phyloP scores from a whole-genome alignment of 805 yeast species.

The Suhomyces pyralidae region DNA sequence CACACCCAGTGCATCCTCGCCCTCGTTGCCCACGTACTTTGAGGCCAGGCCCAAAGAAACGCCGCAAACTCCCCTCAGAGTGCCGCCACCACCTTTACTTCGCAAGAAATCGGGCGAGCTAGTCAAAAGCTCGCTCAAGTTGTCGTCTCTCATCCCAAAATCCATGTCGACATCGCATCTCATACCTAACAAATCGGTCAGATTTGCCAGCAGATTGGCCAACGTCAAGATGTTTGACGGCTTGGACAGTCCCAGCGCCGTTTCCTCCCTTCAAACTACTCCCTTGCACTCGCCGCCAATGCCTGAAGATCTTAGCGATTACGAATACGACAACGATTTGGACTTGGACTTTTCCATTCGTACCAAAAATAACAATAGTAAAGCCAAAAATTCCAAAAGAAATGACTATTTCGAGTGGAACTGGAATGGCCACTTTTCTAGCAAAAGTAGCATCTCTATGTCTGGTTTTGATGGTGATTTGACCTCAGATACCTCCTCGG shows the following conservation, averaged over 20 bases:
- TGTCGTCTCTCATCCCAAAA: slow-evolving; percentile 17
- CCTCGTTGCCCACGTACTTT: slow-evolving; percentile 6
- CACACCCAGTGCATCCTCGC: slow-evolving; percentile 1
- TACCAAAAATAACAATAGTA: background rate
- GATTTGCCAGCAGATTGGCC: slow-evolving; percentile 60
- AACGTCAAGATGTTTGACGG: slow-evolving; percentile 65
- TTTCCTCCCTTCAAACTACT: slow-evolving; percentile 52
- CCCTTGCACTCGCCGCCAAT: slow-evolving; percentile 38
- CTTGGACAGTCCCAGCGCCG: slow-evolving; percentile 57
- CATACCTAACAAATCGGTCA: slow-evolving; percentile 46
- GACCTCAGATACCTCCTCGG: slow-evolving; percentile 20
- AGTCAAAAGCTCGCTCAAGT: slow-evolving; percentile 24
- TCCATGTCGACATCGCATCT: slow-evolving; percentile 28
- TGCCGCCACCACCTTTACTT: slow-evolving; percentile 6
- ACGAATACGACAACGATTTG: slow-evolving; percentile 3
- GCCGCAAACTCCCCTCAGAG: background rate
- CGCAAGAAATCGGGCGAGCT: slow-evolving; percentile 21
- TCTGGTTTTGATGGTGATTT: slow-evolving; percentile 13
- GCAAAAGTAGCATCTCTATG: background rate
- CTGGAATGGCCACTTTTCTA: slow-evolving; percentile 16
- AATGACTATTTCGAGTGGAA: slow-evolving; percentile 27
- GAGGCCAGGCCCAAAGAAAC: background rate
- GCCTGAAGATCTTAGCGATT: slow-evolving; percentile 1
- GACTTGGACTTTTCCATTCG: background rate
- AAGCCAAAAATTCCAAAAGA: slow-evolving; percentile 1